These are phyloP conservation scores for Colletotrichum gloeosporioides DNA, from an alignment of 2,329 filamentous ascomycete genomes.

Conservation along the genomic window DNA sequence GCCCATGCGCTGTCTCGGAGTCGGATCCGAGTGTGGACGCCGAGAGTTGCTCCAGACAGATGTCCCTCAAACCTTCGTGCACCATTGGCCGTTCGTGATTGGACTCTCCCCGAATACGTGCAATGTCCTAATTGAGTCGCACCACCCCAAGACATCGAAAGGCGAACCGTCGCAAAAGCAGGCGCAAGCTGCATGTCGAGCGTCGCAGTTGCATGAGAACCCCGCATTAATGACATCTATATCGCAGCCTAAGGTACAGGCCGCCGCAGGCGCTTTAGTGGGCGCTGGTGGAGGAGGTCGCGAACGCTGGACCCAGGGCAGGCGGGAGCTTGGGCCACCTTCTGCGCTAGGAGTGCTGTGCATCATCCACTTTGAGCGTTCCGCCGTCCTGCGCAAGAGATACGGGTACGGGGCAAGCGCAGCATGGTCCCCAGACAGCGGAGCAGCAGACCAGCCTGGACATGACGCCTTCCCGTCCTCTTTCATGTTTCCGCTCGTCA, in stretches of 20 bases:
- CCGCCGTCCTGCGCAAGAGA: background rate
- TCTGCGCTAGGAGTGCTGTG: background rate
- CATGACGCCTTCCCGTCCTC: conserved; percentile 10
- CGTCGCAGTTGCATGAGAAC: background rate
- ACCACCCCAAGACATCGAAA: background rate
- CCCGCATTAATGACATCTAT: conserved; percentile 9
- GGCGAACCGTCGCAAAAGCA: background rate
- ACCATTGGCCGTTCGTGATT: background rate
- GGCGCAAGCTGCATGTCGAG: background rate
- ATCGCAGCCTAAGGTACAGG: background rate
- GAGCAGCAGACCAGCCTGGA: background rate
- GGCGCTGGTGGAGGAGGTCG: background rate
- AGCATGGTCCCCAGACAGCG: background rate
- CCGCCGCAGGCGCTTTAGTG: background rate
- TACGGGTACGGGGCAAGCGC: background rate
- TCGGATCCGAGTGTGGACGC: background rate
- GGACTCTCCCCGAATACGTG: background rate
- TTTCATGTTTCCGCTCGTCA: background rate
- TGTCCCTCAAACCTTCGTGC: background rate
- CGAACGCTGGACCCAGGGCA: background rate
- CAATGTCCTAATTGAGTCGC: background rate
- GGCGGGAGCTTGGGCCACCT: conserved; percentile 42
- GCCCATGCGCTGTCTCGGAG: background rate
- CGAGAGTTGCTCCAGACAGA: background rate
- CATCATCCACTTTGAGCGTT: background rate